These are phyloP conservation scores for Leishmania tarentolae DNA, from an alignment of 208 protist species.

Conservation along the genomic window DNA sequence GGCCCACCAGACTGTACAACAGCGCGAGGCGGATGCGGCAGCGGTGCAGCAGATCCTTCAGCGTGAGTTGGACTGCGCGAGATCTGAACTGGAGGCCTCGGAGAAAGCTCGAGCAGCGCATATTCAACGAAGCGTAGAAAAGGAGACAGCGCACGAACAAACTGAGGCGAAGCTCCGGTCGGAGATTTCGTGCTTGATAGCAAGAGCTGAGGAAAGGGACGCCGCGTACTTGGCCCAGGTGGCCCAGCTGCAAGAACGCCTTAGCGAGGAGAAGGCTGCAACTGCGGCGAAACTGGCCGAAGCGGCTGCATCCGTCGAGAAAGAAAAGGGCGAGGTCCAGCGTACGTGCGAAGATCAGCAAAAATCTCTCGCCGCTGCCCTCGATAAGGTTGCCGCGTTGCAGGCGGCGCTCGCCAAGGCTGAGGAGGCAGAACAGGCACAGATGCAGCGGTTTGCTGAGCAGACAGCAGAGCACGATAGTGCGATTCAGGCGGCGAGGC, in stretches of 20 bases:
- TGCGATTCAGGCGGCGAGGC: background rate
- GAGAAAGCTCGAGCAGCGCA: slow-evolving; percentile 12
- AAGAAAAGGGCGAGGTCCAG: background rate
- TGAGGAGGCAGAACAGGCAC: background rate
- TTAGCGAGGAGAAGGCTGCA: background rate
- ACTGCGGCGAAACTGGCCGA: slow-evolving; percentile 6
- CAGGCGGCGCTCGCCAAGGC: background rate
- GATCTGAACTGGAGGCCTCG: slow-evolving; percentile 10
- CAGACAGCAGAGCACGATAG: background rate
- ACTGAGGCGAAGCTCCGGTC: background rate
- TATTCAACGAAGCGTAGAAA: slow-evolving; percentile 7
- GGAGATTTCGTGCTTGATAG: background rate
- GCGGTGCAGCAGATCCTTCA: background rate
- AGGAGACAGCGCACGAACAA: slow-evolving; percentile 6
- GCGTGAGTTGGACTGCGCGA: background rate
- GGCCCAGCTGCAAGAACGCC: background rate
- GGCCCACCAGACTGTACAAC: background rate
- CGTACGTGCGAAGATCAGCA: background rate
- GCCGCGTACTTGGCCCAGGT: background rate
- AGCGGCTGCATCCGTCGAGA: background rate
- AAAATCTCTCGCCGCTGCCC: background rate
- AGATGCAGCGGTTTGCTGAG: background rate
- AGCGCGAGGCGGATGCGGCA: background rate
- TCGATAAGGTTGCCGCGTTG: background rate
- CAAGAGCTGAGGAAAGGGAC: background rate